phyloP scores from a whole-genome alignment of 2,329 filamentous ascomycete species.

The Fusarium poae region DNA sequence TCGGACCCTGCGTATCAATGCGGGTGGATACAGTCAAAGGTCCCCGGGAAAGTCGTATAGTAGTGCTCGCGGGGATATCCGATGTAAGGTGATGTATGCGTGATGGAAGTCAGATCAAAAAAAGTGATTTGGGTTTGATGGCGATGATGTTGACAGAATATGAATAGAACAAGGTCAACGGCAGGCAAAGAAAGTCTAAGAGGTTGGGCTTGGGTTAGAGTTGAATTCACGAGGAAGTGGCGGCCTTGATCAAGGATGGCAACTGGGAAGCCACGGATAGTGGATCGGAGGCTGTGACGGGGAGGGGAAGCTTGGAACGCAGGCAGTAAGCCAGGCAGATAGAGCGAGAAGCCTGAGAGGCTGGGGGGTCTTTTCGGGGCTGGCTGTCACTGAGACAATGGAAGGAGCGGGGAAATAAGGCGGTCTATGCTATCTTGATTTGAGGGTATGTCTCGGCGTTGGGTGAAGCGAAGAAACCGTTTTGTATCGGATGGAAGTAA shows the following conservation, averaged over 20 bases:
- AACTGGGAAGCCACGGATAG: conserved; percentile 38
- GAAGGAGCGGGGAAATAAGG: conserved; percentile 35
- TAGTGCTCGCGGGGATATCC: conserved; percentile 35
- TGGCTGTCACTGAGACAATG: conserved; percentile 39
- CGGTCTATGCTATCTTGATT: conserved; percentile 21
- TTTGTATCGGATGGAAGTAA: conserved; percentile 29
- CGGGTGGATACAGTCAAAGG: conserved; percentile 43
- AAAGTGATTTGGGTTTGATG: neutral
- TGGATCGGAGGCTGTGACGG: conserved; percentile 37
- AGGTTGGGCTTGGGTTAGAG: conserved; percentile 30
- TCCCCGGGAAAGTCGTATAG: conserved; percentile 26
- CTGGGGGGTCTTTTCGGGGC: conserved; percentile 22
- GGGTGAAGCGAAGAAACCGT: conserved; percentile 20
- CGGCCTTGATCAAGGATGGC: conserved; percentile 37
- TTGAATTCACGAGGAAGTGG: conserved; percentile 42
- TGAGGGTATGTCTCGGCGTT: conserved; percentile 14
- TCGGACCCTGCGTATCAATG: conserved; percentile 45
- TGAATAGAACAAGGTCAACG: conserved; percentile 25
- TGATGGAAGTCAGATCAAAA: conserved; percentile 17
- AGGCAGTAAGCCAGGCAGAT: conserved; percentile 29
- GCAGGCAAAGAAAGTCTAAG: conserved; percentile 17
- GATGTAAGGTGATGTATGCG: conserved; percentile 28
- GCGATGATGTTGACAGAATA: conserved; percentile 16
- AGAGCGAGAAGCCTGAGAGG: conserved; percentile 13
- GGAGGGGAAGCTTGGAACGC: conserved; percentile 40